Evolutionary conservation across 805 yeast species (phyloP), one percentile per base, ranked within the genome.

Genomic region (Yarrowia keelungensis): DNA sequence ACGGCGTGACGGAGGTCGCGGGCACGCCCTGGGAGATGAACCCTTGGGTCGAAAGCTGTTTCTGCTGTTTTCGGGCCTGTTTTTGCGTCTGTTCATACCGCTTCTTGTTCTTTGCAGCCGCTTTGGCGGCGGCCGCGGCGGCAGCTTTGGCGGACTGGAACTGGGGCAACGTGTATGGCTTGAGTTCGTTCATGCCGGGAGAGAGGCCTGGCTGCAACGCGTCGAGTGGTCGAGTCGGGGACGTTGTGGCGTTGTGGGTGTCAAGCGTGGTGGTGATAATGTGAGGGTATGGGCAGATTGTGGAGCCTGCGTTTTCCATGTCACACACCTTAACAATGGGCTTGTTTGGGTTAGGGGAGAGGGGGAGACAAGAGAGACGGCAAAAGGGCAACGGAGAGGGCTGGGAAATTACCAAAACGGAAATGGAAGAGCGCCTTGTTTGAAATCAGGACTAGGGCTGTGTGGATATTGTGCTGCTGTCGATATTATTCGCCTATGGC

Each of bases 131-230:
- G 15, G 65, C 50, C 9, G 51, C 65, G 42, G 65, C 65, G 11
- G 65, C 65, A 10, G 65, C 65, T 45, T 59, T 59, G 41, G 65
- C 65, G 41, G 65, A 59, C 65, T 59, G 65, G 65, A 59, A 59
- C 65, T 59, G 65, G n/a, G 65, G 65, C 65, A 59, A 45, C 51
- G 51, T 59, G 65, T 59, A 59, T 16, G 65, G 65, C 65, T 59
- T 59, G 65, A 59, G 65, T 59, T 59, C 65, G 50, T 43, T 59
- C 65, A 59, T 59, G 51, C 65, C 41, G 39, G 12, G 39, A 2
- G 12, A n/a, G 3, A 12, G 47, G 62, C 42, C 50, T 26, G 65
- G 49, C 50, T 58, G 65, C 65, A 11, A 45, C 41, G 50, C 50
- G 50, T 42, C 16, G 10, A 26, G 32, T 26, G 43, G 35, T 54